Conservation (phyloP, 73 alveolate genomes). For the Uronychia setigera region DNA sequence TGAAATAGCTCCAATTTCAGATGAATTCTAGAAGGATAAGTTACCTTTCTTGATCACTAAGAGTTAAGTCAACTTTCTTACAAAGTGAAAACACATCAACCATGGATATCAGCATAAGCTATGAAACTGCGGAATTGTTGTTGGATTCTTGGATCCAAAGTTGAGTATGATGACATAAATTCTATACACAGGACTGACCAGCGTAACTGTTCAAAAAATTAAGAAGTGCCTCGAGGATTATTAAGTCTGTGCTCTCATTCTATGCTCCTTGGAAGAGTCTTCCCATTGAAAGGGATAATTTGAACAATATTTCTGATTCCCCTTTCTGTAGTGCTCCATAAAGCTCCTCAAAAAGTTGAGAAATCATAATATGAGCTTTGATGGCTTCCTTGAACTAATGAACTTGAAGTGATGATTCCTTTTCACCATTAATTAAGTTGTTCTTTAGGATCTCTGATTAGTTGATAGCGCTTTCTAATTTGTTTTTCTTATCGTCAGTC, state of each 20-base stretch:
- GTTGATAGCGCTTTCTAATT: not conserved
- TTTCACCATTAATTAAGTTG: not conserved
- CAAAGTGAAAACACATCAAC: not conserved
- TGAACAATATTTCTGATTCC: not conserved
- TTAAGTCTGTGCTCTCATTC: not conserved
- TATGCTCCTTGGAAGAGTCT: not conserved
- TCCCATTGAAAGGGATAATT: not conserved
- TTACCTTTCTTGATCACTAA: not conserved
- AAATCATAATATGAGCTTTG: not conserved
- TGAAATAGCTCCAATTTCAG: not conserved
- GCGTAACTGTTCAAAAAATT: not conserved
- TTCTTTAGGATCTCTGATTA: not conserved
- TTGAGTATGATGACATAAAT: not conserved
- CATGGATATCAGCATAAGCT: not conserved
- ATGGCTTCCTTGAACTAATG: not conserved
- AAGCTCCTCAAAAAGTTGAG: not conserved
- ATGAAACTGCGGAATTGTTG: not conserved
- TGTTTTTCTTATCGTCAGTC: not conserved
- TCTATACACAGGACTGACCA: not conserved
- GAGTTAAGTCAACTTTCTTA: not conserved
- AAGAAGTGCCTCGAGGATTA: not conserved
- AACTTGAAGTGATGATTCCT: not conserved
- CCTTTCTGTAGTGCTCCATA: not conserved
- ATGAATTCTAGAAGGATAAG: not conserved
- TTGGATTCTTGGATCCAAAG: not conserved